Evolutionary conservation across 305 asterid genomes (phyloP).

Genomic region (Fraxinus angustifolia): DNA sequence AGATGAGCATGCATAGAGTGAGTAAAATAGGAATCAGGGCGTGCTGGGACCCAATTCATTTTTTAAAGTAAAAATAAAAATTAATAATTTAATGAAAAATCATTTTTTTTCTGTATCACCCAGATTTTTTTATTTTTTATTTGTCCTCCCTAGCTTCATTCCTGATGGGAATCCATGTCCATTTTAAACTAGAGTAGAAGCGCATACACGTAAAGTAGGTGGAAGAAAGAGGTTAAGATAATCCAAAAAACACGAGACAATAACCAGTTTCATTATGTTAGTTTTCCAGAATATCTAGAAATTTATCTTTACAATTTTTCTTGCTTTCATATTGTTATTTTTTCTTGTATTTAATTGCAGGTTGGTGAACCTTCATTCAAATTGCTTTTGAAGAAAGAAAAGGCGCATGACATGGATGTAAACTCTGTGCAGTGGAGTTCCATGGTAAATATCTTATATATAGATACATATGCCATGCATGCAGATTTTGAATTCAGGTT

Average conservation of each 20-base stretch:
- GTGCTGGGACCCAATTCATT: not conserved
- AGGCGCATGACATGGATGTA: slow-evolving; percentile 90
- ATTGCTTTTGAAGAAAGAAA: slow-evolving; percentile 69
- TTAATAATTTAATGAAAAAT: not conserved
- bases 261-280: not conserved
- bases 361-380: slow-evolving; percentile 61
- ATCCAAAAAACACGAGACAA: not conserved
- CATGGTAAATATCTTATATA: slow-evolving; percentile 43
- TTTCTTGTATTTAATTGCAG: slow-evolving; percentile 33
- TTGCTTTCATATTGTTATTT: not conserved
- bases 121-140: too few species aligned
- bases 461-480: slow-evolving; percentile 6
- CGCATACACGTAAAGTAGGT: not conserved
- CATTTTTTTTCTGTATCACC: not conserved
- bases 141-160: not conserved
- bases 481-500: not conserved
- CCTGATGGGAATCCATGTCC: not conserved
- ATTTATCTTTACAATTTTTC: not conserved
- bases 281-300: not conserved
- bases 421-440: slow-evolving; percentile 84
- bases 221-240: not conserved
- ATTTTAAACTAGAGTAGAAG: not conserved
- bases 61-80: not conserved
- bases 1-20: not conserved
- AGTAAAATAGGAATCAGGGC: not conserved